A percentile compares a stretch with the other conserved stretches of the same genome.
Conservation (phyloP, 495 filamentous ascomycete genomes). For the Thozetella sp. region DNA sequence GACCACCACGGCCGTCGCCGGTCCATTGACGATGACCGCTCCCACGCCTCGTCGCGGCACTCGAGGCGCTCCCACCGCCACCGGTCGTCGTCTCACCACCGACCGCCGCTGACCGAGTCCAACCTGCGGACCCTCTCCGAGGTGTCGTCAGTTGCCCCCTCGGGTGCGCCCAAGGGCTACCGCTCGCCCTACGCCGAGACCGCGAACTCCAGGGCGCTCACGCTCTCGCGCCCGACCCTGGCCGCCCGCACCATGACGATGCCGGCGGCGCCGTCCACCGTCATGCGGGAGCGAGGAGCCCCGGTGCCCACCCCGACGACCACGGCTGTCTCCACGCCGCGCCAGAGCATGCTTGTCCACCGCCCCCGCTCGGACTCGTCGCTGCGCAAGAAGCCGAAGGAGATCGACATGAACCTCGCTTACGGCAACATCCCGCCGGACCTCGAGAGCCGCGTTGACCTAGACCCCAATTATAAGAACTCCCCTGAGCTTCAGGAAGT, state of each 20-base stretch:
- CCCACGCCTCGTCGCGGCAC: constrained; percentile 34
- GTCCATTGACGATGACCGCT: constrained; percentile 36
- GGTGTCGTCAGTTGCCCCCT: constrained; percentile 39
- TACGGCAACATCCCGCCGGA: constrained; percentile 74
- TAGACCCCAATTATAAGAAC: constrained; percentile 30
- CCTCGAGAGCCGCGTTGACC: constrained; percentile 39
- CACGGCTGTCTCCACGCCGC: constrained; percentile 15
- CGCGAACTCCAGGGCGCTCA: constrained; percentile 35
- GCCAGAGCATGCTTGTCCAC: constrained; percentile 25
- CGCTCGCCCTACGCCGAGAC: constrained; percentile 42
- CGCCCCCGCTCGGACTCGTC: constrained; percentile 41
- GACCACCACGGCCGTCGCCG: constrained; percentile 21
- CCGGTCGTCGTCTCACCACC: constrained; percentile 21
- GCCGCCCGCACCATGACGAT: constrained; percentile 27
- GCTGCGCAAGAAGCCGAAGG: constrained; percentile 44
- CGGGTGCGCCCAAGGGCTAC: constrained; percentile 37
- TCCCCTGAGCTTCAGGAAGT: constrained; percentile 44
- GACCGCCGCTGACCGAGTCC: constrained; percentile 34
- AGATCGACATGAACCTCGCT: constrained; percentile 86
- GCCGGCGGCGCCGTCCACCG: constrained; percentile 5
- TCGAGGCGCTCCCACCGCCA: constrained; percentile 25
- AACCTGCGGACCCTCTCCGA: constrained; percentile 47
- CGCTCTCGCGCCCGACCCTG: constrained; percentile 34
- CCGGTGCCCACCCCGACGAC: constrained; percentile 4
- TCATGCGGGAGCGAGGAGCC: background rate